Conservation (phyloP, 257 asterid genomes). For the Solanum sitiens region DNA sequence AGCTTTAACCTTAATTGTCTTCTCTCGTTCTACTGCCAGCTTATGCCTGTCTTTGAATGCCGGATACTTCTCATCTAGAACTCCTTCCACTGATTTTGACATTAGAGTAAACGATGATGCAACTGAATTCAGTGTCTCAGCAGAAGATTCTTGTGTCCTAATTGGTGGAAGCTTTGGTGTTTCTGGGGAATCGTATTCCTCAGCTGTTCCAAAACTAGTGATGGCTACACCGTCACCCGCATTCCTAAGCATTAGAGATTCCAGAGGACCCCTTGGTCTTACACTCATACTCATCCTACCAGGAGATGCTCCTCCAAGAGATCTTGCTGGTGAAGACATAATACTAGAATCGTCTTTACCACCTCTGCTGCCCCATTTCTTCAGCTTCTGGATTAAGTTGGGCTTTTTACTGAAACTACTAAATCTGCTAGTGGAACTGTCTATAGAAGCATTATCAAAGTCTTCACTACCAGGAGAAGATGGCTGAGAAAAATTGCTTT, state of each 20-base stretch:
- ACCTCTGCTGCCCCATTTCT: constrained; percentile 74
- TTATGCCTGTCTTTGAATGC: constrained; percentile 85
- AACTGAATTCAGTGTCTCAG: constrained; percentile 41
- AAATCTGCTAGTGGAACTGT: constrained; percentile 60
- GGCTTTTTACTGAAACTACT: constrained; percentile 72
- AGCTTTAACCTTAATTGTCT: constrained; percentile 72
- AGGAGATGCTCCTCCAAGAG: constrained; percentile 64
- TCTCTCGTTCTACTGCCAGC: constrained; percentile 86
- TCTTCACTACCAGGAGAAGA: constrained; percentile 89
- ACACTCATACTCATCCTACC: constrained; percentile 34
- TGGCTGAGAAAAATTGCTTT: constrained; percentile 74
- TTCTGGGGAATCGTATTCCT: constrained; percentile 57
- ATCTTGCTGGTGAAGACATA: constrained; percentile 71
- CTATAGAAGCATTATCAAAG: constrained; percentile 62
- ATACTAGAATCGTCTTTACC: constrained; percentile 61
- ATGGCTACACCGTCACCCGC: constrained; percentile 70
- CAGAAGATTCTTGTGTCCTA: constrained; percentile 14
- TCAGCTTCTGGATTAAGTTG: constrained; percentile 65
- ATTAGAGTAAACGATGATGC: constrained; percentile 71
- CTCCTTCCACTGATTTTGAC: constrained; percentile 93
- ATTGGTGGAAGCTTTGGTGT: constrained; percentile 18
- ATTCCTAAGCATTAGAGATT: constrained; percentile 78
- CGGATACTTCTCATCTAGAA: constrained; percentile 77
- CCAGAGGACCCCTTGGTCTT: constrained; percentile 66
- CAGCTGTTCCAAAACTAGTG: constrained; percentile 64